Conservation (phyloP, 2,329 filamentous ascomycete genomes). For the Fusarium sp. region DNA sequence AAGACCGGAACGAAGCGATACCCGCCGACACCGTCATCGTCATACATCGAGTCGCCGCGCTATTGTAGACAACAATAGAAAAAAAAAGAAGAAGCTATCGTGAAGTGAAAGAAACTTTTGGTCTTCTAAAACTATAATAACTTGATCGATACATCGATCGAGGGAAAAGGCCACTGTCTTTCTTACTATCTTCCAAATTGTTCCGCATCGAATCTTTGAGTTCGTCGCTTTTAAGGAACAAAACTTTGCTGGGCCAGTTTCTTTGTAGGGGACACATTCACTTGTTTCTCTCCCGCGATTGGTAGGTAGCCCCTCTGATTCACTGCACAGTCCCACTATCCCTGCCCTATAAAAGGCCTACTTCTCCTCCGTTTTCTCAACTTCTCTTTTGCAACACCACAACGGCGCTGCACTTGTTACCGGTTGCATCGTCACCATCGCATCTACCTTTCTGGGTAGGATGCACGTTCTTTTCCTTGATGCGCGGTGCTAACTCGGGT, state of each 20-base stretch:
- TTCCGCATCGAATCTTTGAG: slow-evolving; percentile 37
- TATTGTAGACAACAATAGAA: slow-evolving; percentile 53
- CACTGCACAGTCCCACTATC: slow-evolving; percentile 36
- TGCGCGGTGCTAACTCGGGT: slow-evolving; percentile 40
- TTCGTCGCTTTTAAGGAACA: slow-evolving; percentile 37
- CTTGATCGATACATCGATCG: slow-evolving; percentile 17
- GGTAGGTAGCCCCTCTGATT: slow-evolving; percentile 59
- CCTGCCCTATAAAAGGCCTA: slow-evolving; percentile 42
- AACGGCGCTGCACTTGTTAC: slow-evolving; percentile 12
- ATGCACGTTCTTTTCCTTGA: slow-evolving; percentile 14
- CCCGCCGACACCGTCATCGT: slow-evolving; percentile 48
- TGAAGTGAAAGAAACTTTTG: slow-evolving; percentile 46
- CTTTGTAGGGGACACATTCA: slow-evolving; percentile 89
- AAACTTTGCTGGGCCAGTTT: slow-evolving; percentile 47
- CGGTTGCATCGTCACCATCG: slow-evolving; percentile 10
- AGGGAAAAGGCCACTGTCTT: background rate
- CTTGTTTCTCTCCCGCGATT: slow-evolving; percentile 93
- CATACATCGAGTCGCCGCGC: slow-evolving; percentile 47
- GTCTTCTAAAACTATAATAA: slow-evolving; percentile 33
- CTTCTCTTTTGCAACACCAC: slow-evolving; percentile 37
- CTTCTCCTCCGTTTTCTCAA: slow-evolving; percentile 38
- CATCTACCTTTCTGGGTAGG: slow-evolving; percentile 38
- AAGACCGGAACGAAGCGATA: slow-evolving; percentile 50
- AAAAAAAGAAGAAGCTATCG: slow-evolving; percentile 39
- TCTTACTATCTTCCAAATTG: slow-evolving; percentile 11